Evolutionary conservation across 192 early-diverging fungal species (phyloP).

Genomic region (Coemansia sp.): DNA sequence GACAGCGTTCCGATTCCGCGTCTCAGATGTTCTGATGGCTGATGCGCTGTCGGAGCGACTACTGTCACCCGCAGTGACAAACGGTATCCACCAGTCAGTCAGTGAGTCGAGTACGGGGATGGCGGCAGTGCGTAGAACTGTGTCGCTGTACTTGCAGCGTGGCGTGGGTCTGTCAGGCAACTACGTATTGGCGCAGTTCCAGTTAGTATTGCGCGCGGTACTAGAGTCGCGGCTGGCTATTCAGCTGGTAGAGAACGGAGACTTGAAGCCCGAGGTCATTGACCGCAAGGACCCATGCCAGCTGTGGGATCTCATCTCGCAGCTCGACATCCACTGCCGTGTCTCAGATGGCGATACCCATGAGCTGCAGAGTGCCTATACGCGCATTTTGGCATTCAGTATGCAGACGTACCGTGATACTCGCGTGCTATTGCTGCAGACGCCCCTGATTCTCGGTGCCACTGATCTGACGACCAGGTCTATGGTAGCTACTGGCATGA

Average conservation of each 20-base stretch:
- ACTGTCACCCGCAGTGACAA: conserved; percentile 9
- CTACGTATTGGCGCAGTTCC: conserved; percentile 34
- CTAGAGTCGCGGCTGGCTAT: conserved; percentile 46
- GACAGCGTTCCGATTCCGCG: conserved; percentile 30
- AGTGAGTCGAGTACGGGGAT: conserved; percentile 9
- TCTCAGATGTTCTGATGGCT: conserved; percentile 24
- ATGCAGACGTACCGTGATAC: conserved; percentile 27
- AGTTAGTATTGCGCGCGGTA: conserved; percentile 40
- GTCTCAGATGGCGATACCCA: conserved; percentile 8
- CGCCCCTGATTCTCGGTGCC: not conserved
- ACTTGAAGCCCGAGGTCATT: conserved; percentile 16
- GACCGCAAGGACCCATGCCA: conserved; percentile 25
- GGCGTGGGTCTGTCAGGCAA: conserved; percentile 31
- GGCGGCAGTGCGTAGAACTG: conserved; percentile 19
- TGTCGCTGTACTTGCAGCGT: conserved; percentile 29
- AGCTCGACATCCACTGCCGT: conserved; percentile 9
- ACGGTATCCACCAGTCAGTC: conserved; percentile 25
- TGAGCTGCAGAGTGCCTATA: conserved; percentile 18
- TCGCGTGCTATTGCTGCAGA: conserved; percentile 4
- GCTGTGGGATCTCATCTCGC: conserved; percentile 44
- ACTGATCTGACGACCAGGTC: conserved; percentile 8
- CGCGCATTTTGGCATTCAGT: conserved; percentile 34
- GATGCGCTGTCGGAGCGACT: conserved; percentile 28
- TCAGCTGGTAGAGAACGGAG: conserved; percentile 25
- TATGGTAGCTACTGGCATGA: conserved; percentile 13